phyloP scores from a whole-genome alignment of 2,329 filamentous ascomycete species.

The Fusarium siculi region DNA sequence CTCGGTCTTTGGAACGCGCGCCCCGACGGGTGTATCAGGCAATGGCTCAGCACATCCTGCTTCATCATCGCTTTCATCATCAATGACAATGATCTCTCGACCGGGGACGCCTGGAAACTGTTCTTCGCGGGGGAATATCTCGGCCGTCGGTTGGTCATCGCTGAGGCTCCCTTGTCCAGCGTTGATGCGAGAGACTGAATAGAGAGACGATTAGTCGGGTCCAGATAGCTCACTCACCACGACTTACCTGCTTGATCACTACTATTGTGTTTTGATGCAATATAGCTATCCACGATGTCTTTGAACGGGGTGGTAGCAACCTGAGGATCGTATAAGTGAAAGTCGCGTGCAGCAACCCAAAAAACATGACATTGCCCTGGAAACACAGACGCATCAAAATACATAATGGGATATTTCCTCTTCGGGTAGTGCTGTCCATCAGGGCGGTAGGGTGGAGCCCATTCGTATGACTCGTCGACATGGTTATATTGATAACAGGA shows the following conservation, averaged over 20 bases:
- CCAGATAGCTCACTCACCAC: rapidly evolving
- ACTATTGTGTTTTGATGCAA: neutral
- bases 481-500: neutral
- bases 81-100: neutral
- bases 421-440: rapidly evolving
- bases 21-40: rapidly evolving
- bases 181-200: rapidly evolving
- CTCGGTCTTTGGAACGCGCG: neutral
- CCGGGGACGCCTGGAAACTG: rapidly evolving
- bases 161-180: rapidly evolving
- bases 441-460: neutral
- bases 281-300: neutral
- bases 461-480: neutral
- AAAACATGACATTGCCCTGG: neutral
- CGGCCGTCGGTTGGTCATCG: neutral
- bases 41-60: rapidly evolving
- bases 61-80: neutral
- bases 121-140: neutral
- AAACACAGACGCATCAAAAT: neutral
- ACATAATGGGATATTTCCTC: conserved; percentile 13
- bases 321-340: neutral
- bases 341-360: neutral
- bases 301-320: neutral
- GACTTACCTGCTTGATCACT: neutral
- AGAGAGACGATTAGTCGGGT: rapidly evolving